Evolutionary conservation across 169 alveolate genomes (phyloP), one percentile per base, ranked within the genome.

Genomic region (Plasmodium adleri): DNA sequence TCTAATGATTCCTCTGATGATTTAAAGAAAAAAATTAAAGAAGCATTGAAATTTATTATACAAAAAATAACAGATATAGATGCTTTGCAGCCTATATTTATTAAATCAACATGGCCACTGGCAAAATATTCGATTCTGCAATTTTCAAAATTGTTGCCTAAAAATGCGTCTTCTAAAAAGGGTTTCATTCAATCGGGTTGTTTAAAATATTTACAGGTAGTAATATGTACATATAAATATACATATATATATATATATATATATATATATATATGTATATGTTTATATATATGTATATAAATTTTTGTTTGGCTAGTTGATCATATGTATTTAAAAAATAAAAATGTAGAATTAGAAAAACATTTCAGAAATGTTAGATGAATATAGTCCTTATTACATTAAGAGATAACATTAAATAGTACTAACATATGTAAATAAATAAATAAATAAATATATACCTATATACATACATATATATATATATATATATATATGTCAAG

Each of bases 1-100:
- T 28, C 90, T 1, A 80, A 80, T 56, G 90, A 80, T 1, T 80
- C 90, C 0, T 80, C 90, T 0, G 90, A 80, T 80, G 90, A 80
- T 43, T 67, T 80, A 54, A 80, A 80, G 28, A 80, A 80, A 59
- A 80, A 80, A 50, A 56, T 80, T 0, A 80, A 66, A 56, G 49
- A 67, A 0, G 52, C 90, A 22, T 68, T 80, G n/a, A 80, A 80
- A 66, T 17, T 26, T 24, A 58, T 80, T 15, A 50, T 68, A 67
- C 90, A 80, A 71, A 80, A 80, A 60, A 72, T 80, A 8, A 80
- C 72, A 2, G 80, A 80, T 56, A 45, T 80, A 22, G 83, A 80
- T 13, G 76, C 90, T 9, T 45, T 80, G 43, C 72, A 80, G 13
- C 90, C 90, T 60, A 80, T 80, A 13, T 80, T 80, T 24, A 22